A percentile compares a stretch with the other conserved stretches of the same genome.
These are phyloP conservation scores for Ulota crispa DNA, from an alignment of 225 moss, liverwort and hornwort species.

Conservation along the genomic window DNA sequence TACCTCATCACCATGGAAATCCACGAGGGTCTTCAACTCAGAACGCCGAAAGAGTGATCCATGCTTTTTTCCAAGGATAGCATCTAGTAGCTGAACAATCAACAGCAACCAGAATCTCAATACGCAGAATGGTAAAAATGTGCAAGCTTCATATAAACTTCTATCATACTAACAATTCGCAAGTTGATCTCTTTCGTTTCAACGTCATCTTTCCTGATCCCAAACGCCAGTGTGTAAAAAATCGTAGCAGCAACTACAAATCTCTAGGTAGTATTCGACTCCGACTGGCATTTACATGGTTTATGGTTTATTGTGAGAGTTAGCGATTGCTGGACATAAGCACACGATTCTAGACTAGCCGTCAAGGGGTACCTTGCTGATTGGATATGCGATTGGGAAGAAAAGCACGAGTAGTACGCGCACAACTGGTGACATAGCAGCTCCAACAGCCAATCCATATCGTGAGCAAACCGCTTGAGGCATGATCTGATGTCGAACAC, in stretches of 20 bases:
- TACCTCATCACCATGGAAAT: constrained; percentile 92
- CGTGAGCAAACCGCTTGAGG: constrained; percentile 94
- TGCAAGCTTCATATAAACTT: background rate
- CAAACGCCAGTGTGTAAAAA: background rate
- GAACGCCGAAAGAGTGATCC: constrained; percentile 84
- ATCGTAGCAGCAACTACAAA: background rate
- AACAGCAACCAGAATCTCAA: constrained; percentile 9
- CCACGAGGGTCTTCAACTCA: constrained; percentile 89
- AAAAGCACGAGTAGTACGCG: constrained; percentile 68
- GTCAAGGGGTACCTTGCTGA: constrained; percentile 75
- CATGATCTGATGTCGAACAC: constrained; percentile 58
- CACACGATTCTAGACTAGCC: background rate
- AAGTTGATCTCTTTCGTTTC: background rate
- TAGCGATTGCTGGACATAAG: constrained; percentile 3
- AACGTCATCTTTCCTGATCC: background rate
- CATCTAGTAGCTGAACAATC: constrained; percentile 67
- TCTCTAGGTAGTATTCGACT: background rate
- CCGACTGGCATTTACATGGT: background rate
- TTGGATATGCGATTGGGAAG: constrained; percentile 72
- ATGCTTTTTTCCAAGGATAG: constrained; percentile 69
- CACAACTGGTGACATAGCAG: constrained; percentile 76
- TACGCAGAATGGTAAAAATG: background rate
- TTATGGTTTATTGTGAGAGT: background rate
- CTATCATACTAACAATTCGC: background rate
- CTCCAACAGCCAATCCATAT: constrained; percentile 89